Evolutionary conservation across 345 rosid genomes (phyloP), one percentile per base, ranked within the genome.

Genomic region (Gossypium arboreum): DNA sequence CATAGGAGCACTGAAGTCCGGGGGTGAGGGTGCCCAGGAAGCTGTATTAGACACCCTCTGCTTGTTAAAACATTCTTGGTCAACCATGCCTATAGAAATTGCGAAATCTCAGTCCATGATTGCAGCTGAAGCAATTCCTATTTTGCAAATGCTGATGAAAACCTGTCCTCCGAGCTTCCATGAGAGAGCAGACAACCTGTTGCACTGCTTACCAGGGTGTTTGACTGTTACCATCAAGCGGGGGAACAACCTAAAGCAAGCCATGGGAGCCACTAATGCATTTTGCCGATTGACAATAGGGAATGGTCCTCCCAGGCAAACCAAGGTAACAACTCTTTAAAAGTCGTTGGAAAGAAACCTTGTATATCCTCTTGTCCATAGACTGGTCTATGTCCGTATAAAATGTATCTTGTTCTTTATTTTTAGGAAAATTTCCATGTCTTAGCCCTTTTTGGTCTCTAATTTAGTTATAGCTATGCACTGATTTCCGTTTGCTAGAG

Each of bases 151-250:
- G 86, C 82, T 94, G 79, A 89, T 91, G 92, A 89, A 89, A 85
- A 86, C 91, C 39, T 88, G 93, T 80, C 97, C 95, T 17, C 94
- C 94, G 8, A 86, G 88, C 81, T 92, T 89, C 79, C 97, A 90
- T 45, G 96, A 94, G 71, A 89, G 88, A 81, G 97, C 93, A 57
- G 98, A 92, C 75, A 80, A 85, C 78, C 77, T 94, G 59, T 83
- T 94, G 81, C 98, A 90, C 77, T 94, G 98, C 84, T 83, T 94
- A 79, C 98, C 98, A 12, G 98, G 97, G 65, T 87, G 89, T 80
- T 83, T 94, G 81, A 88, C 91, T 2, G 98, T 94, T 34, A 90
- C 88, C 9, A 84, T 94, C 29, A 85, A 82, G 83, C 96, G 90
- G 25, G 98, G 97, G 55, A 88, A 81, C 76, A 92, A 92, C 88